Base-by-base conservation (phyloP, 23 red algal species). In the Gracilaria gracilis region DNA sequence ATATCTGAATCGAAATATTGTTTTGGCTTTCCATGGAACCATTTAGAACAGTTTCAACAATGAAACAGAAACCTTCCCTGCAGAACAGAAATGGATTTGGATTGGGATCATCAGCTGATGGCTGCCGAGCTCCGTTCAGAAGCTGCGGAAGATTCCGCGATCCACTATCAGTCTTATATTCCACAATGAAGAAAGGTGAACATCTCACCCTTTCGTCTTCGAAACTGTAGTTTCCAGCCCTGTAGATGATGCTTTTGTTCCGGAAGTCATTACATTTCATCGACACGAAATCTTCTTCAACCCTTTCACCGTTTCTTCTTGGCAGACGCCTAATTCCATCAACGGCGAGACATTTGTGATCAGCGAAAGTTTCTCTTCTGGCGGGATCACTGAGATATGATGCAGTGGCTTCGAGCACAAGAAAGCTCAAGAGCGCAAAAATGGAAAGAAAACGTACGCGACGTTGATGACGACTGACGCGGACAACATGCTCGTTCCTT, bases 301-400 rank as follows among this genome's bases (percentile, higher is more conserved):
- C 7, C 15, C 15, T 2, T 34, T 12, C 7, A 19, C 64, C 64
- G 37, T 36, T 69, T 20, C 6, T 12, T 8, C 29, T 32, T 37
- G 5, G 0, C 38, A 31, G 64, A 69, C 28, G 64, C 6, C 3
- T 20, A 20, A 69, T 1, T 34, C 27, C 2, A 36, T 69, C 64
- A 20, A 69, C 16, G 19, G 64, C 28, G 37, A 69, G 0, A 32
- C 64, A 69, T 0, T 2, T 31, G 6, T 69, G 64, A 34, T 69
- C 16, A 32, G 17, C 15, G 0, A 37, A 34, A 32, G 64, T 38
- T 34, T 32, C 37, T 69, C 64, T 34, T 20, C 0, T 15, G 31
- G 64, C 64, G 19, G 64, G 64, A 32, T 69, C 64, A 69, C 64
- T 69, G 64, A 69, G 17, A 69, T 4, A 69, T 36, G 64, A 69